phyloP scores from a whole-genome alignment of 2,329 filamentous ascomycete genomes.

The Pseudogymnoascus sp. region DNA sequence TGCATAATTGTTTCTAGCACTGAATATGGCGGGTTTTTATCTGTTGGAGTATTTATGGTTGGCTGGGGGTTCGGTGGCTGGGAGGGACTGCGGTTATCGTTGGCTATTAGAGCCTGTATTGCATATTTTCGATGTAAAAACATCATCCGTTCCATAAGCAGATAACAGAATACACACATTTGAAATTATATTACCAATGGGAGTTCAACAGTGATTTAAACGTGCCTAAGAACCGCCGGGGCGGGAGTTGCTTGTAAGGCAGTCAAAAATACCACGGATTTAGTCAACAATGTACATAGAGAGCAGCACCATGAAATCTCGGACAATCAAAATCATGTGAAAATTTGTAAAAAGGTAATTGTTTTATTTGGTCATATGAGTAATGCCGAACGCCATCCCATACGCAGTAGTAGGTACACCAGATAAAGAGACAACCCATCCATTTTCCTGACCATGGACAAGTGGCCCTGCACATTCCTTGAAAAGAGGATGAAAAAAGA shows the following conservation, averaged over 20 bases:
- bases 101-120: background rate
- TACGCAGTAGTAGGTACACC: conserved; percentile 11
- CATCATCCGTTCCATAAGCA: background rate
- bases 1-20: conserved; percentile 2
- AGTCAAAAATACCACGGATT: background rate
- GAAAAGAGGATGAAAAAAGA: conserved; percentile 5
- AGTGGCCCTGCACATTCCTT: conserved; percentile 8
- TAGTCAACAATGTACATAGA: background rate
- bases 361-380: conserved; percentile 10
- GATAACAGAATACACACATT: background rate
- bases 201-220: background rate
- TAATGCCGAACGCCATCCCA: conserved; percentile 10
- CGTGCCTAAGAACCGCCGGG: background rate
- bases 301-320: background rate
- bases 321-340: background rate
- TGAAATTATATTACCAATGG: background rate
- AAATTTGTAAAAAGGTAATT: conserved; percentile 1
- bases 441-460: conserved; percentile 5
- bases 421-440: conserved; percentile 7
- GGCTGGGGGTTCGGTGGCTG: background rate
- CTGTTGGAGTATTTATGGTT: conserved; percentile 1
- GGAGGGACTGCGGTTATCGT: background rate
- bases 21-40: conserved; percentile 5
- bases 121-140: conserved; percentile 4
- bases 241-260: background rate